Percentiles rank a stretch among this genome's conserved stretches.
Evolutionary conservation across 2,329 filamentous ascomycete genomes (phyloP).

Genomic region (Trichothecium roseum): DNA sequence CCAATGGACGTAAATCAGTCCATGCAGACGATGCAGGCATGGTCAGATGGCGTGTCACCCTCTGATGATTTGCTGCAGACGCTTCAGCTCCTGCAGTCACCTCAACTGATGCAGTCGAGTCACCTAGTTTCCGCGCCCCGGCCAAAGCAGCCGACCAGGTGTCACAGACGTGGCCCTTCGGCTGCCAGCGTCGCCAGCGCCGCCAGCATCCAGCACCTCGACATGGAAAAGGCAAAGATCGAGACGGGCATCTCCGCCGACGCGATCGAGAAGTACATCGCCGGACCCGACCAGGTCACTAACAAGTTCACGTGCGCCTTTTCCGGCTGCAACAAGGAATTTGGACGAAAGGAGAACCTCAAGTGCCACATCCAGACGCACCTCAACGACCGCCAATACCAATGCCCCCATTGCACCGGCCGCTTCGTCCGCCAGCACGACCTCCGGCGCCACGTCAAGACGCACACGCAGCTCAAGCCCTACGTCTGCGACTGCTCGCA

Average conservation of each 20-base stretch:
- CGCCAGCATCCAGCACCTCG: slow-evolving; percentile 50
- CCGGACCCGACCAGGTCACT: slow-evolving; percentile 63
- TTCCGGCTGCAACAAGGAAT: slow-evolving; percentile 74
- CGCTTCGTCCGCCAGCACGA: slow-evolving; percentile 97
- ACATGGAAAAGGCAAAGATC: slow-evolving; percentile 54
- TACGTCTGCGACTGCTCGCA: slow-evolving; percentile 93
- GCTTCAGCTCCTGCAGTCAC: no score
- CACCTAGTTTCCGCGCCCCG: no score
- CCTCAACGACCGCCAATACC: slow-evolving; percentile 89
- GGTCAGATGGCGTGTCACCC: no score
- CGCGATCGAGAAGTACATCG: slow-evolving; percentile 68
- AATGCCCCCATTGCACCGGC: slow-evolving; percentile 87
- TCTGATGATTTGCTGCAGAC: no score
- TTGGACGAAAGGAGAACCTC: slow-evolving; percentile 98
- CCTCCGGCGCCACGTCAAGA: slow-evolving; percentile 93
- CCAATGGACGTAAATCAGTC: no score
- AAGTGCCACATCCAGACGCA: slow-evolving; percentile 98
- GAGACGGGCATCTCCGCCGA: slow-evolving; percentile 82
- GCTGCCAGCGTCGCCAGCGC: slow-evolving; percentile 47
- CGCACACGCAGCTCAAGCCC: slow-evolving; percentile 91
- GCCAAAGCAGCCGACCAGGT: no score
- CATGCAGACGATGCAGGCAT: no score
- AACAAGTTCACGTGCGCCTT: slow-evolving; percentile 73
- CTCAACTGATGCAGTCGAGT: no score
- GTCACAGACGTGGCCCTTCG: slow-evolving; percentile 43